Conservation (phyloP, 768 basidiomycete species). For the Exsudoporus frostii region DNA sequence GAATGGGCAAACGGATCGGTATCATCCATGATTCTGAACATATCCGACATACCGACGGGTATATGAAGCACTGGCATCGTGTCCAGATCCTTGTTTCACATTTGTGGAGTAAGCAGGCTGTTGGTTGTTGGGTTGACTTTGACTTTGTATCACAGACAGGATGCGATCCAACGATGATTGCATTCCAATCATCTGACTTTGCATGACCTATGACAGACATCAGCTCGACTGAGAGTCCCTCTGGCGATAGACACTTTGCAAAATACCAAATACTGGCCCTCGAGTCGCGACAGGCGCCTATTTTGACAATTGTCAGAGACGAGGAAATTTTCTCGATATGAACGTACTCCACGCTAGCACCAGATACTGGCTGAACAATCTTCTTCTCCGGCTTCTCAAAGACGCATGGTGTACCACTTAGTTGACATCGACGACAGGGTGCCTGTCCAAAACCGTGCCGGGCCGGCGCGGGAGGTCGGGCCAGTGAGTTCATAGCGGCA, state of each 20-base stretch:
- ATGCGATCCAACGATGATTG: slow-evolving; percentile 87
- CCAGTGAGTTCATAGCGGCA: slow-evolving; percentile 53
- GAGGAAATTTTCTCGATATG: background rate
- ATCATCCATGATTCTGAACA: slow-evolving; percentile 15
- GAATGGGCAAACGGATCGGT: slow-evolving; percentile 31
- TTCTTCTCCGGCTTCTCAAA: slow-evolving; percentile 95
- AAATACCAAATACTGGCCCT: slow-evolving; percentile 77
- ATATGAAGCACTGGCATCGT: slow-evolving; percentile 29
- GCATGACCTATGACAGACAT: slow-evolving; percentile 61
- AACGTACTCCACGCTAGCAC: slow-evolving; percentile 71
- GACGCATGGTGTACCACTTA: slow-evolving; percentile 74
- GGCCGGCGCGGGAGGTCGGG: slow-evolving; percentile 73
- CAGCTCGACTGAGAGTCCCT: background rate
- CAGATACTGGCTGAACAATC: slow-evolving; percentile 53
- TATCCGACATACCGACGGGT: slow-evolving; percentile 34
- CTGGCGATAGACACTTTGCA: slow-evolving; percentile 1
- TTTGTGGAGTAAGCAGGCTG: slow-evolving; percentile 22
- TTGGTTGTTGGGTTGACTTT: slow-evolving; percentile 32
- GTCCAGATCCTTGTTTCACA: slow-evolving; percentile 19
- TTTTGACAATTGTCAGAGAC: slow-evolving; percentile 21
- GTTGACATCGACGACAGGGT: slow-evolving; percentile 87
- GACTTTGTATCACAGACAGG: slow-evolving; percentile 57
- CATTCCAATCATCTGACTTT: slow-evolving; percentile 94
- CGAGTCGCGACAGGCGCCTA: slow-evolving; percentile 79
- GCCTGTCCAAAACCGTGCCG: slow-evolving; percentile 61